Evolutionary conservation across 495 filamentous ascomycete species (phyloP), one percentile per base, ranked within the genome.

Genomic region (Hyaloscypha hepaticicola): DNA sequence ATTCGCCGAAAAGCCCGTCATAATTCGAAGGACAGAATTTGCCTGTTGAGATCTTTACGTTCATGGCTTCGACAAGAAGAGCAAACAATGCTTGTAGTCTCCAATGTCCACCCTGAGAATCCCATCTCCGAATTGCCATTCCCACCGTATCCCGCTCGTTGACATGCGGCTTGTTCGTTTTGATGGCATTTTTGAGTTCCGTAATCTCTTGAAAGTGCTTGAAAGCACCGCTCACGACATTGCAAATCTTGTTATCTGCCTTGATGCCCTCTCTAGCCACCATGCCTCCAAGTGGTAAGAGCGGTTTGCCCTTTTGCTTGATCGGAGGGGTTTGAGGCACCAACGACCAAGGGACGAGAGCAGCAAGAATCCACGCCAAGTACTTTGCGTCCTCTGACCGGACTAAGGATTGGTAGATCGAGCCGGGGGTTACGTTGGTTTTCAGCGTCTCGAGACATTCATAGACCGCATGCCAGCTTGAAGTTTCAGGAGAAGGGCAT

Each of bases 231-330:
- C 80, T 79, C n/a, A 96, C 74, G 9, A 92, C 69, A 45, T 83
- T 84, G 31, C 78, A 80, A 0, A 89, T 76, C 73, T 89, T 96
- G 67, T 91, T 95, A 12, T 88, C 81, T 9, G 86, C 82, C 66
- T 88, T 92, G 66, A 97, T 85, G 8, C 94, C 92, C 72, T 96
- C 92, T 50, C 87, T 79, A 5, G 82, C 89, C 8, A 86, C 82
- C 41, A 81, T 74, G 16, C 80, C 83, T 55, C 84, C 82, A 26
- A 80, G 81, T 28, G 79, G 80, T 25, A 83, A 81, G 9, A 76
- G 75, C 27, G 70, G 66, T 62, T 81, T 86, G 25, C 73, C 74
- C 67, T 79, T 83, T 7, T 70, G 61, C 55, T 76, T 82, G 6
- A 29, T 16, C 38, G 74, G 70, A 25, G 72, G 67, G 55, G 83